Base-by-base conservation (phyloP, 2,329 filamentous ascomycete genomes). In the Dothideomycetes sp. region DNA sequence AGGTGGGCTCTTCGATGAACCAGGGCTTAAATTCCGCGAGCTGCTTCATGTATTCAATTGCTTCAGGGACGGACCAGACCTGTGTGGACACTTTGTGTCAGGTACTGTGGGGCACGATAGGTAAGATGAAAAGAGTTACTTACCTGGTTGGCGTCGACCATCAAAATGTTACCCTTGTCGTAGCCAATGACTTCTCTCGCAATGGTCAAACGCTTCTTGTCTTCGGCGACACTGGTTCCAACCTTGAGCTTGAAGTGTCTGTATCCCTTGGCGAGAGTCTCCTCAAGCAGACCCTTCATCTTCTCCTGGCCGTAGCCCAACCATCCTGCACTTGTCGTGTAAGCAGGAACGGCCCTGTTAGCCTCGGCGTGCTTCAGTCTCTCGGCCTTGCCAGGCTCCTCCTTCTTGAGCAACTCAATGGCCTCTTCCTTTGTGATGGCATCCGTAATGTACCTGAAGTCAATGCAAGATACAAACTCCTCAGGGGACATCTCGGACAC, bases 1-100 rank as follows among this genome's bases (percentile, higher is more conserved):
- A 85, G 11, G 87, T 94, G 2, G 87, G 87, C 70, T 94, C 87
- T 66, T 94, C 87, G 56, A 94, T 94, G 66, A 94, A 94, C 83
- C 85, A 91, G 5, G 83, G 83, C 69, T 83, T 82, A 68, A 87
- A 94, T 52, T 87, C 79, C 41, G 75, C 75, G 34, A 94, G 77
- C 55, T 85, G 63, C 55, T 79, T 73, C 85, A 94, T 93, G 68
- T 89, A 86, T 46, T 74, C 75, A 51, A 94, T 86, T 5, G 87
- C 86, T 64, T 94, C 85, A 1, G 85, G 84, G 27, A 94, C 86
- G 37, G 80, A 85, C 86, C 86, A 94, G 43, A 91, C 69, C 66
- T 70, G 41, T 30, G 7, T 19, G 11, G 11, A 7, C 12, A 12
- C 12, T 12, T 27, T 27, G 22, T 27, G 10, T 35, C 37, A 37